Evolutionary conservation across 768 basidiomycete genomes (phyloP).

Genomic region (Steccherinum ochraceum): DNA sequence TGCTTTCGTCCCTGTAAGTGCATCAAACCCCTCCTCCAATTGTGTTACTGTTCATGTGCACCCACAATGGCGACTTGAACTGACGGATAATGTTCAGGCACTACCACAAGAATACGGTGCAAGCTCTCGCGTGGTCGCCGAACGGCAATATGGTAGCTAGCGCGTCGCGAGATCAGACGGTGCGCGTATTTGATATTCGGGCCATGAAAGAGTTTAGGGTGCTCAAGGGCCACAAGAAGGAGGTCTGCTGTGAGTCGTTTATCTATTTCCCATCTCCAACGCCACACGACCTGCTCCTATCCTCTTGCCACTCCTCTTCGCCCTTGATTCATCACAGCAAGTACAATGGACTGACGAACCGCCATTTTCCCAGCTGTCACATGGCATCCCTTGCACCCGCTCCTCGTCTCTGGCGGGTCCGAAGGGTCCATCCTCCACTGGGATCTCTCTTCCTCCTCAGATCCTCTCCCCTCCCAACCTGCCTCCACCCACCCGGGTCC

Average conservation of each 20-base stretch:
- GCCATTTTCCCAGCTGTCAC: conserved; percentile 62
- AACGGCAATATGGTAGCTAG: conserved; percentile 93
- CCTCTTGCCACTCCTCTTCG: too few relatives aligned
- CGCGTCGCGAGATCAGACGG: conserved; percentile 90
- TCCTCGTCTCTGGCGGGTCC: conserved; percentile 90
- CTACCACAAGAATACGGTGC: conserved; percentile 95
- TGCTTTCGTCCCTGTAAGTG: conserved; percentile 82
- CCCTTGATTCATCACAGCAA: too few relatives aligned
- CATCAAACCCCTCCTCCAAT: not conserved
- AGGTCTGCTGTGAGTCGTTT: conserved; percentile 81
- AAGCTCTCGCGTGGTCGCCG: conserved; percentile 89
- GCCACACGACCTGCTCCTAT: conserved; percentile 1
- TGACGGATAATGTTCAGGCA: conserved; percentile 48
- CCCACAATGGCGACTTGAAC: not conserved
- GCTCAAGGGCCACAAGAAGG: conserved; percentile 95
- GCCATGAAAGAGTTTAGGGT: conserved; percentile 94
- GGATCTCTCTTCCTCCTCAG: conserved; percentile 65
- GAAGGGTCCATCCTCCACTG: conserved; percentile 94
- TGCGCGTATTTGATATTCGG: conserved; percentile 95
- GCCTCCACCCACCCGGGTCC: conserved; percentile 38
- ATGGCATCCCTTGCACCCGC: conserved; percentile 93
- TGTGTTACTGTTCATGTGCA: not conserved
- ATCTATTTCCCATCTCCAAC: not conserved
- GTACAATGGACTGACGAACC: too few relatives aligned
- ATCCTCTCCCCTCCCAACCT: conserved; percentile 40